Percentiles rank a stretch among this genome's conserved stretches.
phyloP scores from a whole-genome alignment of 768 basidiomycete genomes.

The Leucocoprinus leucothites region DNA sequence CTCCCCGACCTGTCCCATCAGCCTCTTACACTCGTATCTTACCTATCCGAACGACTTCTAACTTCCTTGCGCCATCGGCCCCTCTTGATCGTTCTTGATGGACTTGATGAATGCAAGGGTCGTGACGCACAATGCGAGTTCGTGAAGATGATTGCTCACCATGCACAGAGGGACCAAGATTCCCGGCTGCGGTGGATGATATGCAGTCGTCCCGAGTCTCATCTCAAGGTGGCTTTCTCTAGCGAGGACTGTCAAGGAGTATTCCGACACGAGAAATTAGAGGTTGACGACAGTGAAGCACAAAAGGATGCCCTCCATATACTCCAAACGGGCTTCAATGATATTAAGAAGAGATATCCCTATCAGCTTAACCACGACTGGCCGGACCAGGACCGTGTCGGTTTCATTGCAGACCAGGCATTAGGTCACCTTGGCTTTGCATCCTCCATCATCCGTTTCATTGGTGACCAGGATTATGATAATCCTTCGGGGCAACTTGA shows the following conservation, averaged over 20 bases:
- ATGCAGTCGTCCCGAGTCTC: neutral
- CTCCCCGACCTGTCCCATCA: neutral
- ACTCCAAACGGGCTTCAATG: too few species aligned
- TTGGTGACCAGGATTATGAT: neutral
- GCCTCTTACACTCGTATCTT: too few species aligned
- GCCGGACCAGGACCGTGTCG: neutral
- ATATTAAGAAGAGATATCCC: too few species aligned
- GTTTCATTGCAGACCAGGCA: neutral
- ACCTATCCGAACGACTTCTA: too few species aligned
- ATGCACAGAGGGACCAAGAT: neutral
- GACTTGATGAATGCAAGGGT: too few species aligned
- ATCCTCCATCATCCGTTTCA: neutral
- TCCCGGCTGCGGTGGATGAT: neutral
- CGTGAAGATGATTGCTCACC: neutral
- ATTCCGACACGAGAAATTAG: neutral
- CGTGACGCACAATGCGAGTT: neutral
- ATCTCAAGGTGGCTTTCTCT: neutral
- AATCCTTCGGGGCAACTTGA: neutral
- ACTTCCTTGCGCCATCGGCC: too few species aligned
- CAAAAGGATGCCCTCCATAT: too few species aligned
- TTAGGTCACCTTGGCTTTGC: conserved; percentile 1
- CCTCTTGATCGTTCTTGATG: neutral
- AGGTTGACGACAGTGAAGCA: too few species aligned
- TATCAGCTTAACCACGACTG: neutral
- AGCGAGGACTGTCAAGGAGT: neutral